Conservation (phyloP, 129 eudicot species). For the Escallonia herrerae region DNA sequence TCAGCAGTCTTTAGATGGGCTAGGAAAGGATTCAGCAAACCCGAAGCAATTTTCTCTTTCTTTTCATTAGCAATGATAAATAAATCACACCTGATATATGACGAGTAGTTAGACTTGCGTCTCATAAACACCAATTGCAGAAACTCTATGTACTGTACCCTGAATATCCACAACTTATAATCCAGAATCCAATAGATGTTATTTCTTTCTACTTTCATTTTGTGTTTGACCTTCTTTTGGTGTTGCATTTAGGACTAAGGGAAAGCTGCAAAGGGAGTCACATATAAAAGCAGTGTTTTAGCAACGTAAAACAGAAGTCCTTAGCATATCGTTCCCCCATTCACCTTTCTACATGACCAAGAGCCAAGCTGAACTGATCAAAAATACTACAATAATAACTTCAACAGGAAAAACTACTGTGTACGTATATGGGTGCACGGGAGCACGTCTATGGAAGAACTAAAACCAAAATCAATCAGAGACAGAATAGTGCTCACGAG, state of each 20-base stretch:
- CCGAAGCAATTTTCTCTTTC: constrained; percentile 83
- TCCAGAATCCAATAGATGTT: neutral
- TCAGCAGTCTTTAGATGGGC: constrained; percentile 84
- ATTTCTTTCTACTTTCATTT: neutral
- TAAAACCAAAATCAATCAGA: too few species aligned
- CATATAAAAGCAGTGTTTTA: neutral
- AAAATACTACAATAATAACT: too few species aligned
- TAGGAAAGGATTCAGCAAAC: constrained; percentile 77
- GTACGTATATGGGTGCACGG: too few species aligned
- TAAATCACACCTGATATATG: constrained; percentile 71
- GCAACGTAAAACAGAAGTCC: too few species aligned
- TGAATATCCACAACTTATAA: neutral
- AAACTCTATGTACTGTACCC: neutral
- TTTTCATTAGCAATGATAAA: constrained; percentile 73
- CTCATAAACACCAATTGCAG: neutral
- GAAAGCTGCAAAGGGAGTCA: neutral
- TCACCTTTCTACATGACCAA: too few species aligned
- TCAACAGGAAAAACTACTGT: too few species aligned
- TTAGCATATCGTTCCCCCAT: too few species aligned
- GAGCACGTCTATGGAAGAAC: too few species aligned
- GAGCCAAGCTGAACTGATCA: too few species aligned
- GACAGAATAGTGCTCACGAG: too few species aligned
- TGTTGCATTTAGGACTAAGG: neutral
- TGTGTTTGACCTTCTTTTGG: neutral
- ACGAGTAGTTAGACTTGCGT: constrained; percentile 15